A percentile compares a stretch with the other conserved stretches of the same genome.
phyloP scores from a whole-genome alignment of 208 protist species.

The Crithidia sp. region DNA sequence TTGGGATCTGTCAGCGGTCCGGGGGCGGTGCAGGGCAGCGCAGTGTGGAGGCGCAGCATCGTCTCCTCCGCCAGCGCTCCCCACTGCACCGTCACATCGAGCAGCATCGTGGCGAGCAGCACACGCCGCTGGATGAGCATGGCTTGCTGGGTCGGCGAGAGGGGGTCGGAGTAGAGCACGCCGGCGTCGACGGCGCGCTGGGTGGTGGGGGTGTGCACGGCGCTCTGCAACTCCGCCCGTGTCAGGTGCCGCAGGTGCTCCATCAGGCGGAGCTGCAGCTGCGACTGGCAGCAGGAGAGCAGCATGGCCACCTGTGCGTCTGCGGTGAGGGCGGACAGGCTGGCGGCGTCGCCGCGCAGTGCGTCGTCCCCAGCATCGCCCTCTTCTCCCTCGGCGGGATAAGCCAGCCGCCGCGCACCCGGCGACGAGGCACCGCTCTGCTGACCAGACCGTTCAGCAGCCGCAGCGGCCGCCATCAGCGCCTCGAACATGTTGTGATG shows the following conservation, averaged over 20 bases:
- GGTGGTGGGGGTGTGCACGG: slow-evolving; percentile 27
- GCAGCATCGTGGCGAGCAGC: slow-evolving; percentile 45
- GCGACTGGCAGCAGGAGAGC: slow-evolving; percentile 40
- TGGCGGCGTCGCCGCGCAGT: background rate
- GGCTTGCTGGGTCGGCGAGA: slow-evolving; percentile 10
- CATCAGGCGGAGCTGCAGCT: slow-evolving; percentile 33
- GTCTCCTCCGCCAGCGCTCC: slow-evolving; percentile 28
- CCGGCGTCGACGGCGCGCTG: slow-evolving; percentile 32
- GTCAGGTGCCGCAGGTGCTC: slow-evolving; percentile 27
- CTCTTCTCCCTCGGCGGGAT: background rate
- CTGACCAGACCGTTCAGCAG: background rate
- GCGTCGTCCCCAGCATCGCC: slow-evolving; percentile 11
- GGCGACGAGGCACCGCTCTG: slow-evolving; percentile 5
- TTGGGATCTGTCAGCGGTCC: slow-evolving; percentile 57
- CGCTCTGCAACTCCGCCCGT: slow-evolving; percentile 20
- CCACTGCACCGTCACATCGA: slow-evolving; percentile 34
- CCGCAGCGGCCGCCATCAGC: slow-evolving; percentile 15
- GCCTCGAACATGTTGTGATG: slow-evolving; percentile 32
- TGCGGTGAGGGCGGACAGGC: slow-evolving; percentile 1
- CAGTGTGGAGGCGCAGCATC: slow-evolving; percentile 28
- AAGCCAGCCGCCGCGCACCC: background rate
- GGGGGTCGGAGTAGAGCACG: slow-evolving; percentile 22
- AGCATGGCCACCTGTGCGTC: slow-evolving; percentile 28
- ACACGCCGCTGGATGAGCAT: slow-evolving; percentile 29
- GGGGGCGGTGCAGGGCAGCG: slow-evolving; percentile 22